Base-by-base conservation (phyloP, 148 eudicot genomes). In the Rhododendron kiyosumense region DNA sequence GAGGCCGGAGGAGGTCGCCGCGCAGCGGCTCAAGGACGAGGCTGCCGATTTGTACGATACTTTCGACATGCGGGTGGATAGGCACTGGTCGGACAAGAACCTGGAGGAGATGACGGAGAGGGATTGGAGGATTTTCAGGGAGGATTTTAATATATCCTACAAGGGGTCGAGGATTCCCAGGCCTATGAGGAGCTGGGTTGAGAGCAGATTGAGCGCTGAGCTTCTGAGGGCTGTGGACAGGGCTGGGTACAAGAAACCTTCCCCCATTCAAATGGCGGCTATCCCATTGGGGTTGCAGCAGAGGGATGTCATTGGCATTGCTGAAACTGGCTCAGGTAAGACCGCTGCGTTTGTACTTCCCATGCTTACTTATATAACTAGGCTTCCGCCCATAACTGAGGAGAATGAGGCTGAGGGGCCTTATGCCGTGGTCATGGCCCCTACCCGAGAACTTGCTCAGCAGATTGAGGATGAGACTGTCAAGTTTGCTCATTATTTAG, bases 371-470 rank as follows among this genome's bases (percentile, higher is more conserved):
- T 91, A 91, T 81, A 94, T 95, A 41, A 83, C 91, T 80, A 88
- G 91, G 59, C 88, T 88, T 5, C 93, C 93, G 20, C 91, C 91
- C 1, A 88, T 91, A 3, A 88, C 79, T n/a, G 87, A 89, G 28
- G 89, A 89, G 79, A 91, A 91, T 83, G 94, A 92, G 85, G 93
- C 94, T 8, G 97, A 94, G 91, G 98, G 97, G 18, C 96, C 98
- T 83, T 95, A 94, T 90, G 97, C 98, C 26, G 95, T 95, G 78
- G 98, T 95, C 45, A 90, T 95, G 97, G 97, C 98, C 46, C 98
- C 98, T 17, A 94, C 98, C 18, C 92, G 98, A 81, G 97, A 95
- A 87, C 93, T 95, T 49, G 97, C 97, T 1, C 96, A 95, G 90
- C 97, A 94, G 84, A 95, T 95, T 85, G 96, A 94, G 91, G 93